phyloP scores from a whole-genome alignment of 1,284 basidiomycete species.

The Neonothopanus nambi region DNA sequence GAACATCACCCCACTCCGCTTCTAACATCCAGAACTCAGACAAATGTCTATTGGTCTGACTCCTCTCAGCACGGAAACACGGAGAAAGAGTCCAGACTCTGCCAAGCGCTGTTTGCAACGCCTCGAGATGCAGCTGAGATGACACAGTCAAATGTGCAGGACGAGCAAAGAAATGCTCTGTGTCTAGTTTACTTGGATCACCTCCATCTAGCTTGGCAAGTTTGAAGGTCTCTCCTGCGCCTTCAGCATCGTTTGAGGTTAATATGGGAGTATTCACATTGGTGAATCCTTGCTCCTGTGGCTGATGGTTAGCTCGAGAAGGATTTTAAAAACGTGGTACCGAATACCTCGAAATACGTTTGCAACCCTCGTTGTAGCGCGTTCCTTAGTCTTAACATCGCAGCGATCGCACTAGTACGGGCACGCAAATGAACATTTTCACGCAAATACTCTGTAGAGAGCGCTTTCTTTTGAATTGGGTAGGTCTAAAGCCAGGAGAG shows the following conservation, averaged over 20 bases:
- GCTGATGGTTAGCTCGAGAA: slow-evolving; percentile 4
- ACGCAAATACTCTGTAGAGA: slow-evolving; percentile 75
- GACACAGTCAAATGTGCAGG: slow-evolving; percentile 93
- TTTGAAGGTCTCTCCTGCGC: slow-evolving; percentile 93
- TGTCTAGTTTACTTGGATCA: slow-evolving; percentile 12
- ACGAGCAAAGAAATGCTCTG: slow-evolving; percentile 64
- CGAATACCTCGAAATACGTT: slow-evolving; percentile 72
- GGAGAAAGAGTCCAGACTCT: slow-evolving; percentile 92
- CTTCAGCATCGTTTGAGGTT: slow-evolving; percentile 93
- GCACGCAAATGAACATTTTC: slow-evolving; percentile 83
- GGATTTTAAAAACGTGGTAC: slow-evolving; percentile 5
- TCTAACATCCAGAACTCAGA: slow-evolving; percentile 99
- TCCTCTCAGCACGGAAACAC: slow-evolving; percentile 91
- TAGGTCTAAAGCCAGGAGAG: slow-evolving; percentile 54
- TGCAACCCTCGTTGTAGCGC: slow-evolving; percentile 46
- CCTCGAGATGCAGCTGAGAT: slow-evolving; percentile 94
- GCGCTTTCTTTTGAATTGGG: slow-evolving; percentile 84
- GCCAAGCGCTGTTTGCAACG: slow-evolving; percentile 74
- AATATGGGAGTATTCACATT: slow-evolving; percentile 86
- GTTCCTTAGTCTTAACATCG: slow-evolving; percentile 65
- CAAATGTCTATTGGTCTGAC: slow-evolving; percentile 88
- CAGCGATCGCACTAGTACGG: slow-evolving; percentile 69
- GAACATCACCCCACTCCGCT: slow-evolving; percentile 78
- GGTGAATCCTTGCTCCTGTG: slow-evolving; percentile 74
- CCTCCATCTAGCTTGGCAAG: slow-evolving; percentile 42